These are phyloP conservation scores for Penicillium capsulatum DNA, from an alignment of 2,329 filamentous ascomycete genomes.

Conservation along the genomic window DNA sequence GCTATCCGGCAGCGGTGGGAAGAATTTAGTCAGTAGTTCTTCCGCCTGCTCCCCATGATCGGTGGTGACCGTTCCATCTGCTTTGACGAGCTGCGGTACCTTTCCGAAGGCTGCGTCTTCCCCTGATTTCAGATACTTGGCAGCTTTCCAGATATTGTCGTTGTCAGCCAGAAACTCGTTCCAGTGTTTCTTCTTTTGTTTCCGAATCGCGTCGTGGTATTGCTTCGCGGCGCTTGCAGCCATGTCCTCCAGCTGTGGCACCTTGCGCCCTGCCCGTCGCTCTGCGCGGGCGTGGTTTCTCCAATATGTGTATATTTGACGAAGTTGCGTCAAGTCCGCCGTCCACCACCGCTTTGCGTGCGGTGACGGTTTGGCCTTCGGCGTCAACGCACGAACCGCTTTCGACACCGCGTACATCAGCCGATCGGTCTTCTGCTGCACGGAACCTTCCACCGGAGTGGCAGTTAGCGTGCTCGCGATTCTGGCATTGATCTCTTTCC, in stretches of 20 bases:
- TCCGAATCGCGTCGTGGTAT: conserved; percentile 16
- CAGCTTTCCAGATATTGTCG: conserved; percentile 26
- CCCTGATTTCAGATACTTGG: conserved; percentile 22
- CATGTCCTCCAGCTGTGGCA: too few species aligned
- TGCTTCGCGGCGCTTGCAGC: conserved; percentile 14
- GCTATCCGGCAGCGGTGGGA: conserved; percentile 11
- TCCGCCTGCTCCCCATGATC: too few species aligned
- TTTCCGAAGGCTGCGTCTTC: conserved; percentile 15
- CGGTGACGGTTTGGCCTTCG: conserved; percentile 8
- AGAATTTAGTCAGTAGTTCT: conserved; percentile 15
- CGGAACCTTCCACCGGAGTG: too few species aligned
- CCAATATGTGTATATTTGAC: too few species aligned
- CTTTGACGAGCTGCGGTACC: conserved; percentile 15
- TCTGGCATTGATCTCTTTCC: too few species aligned
- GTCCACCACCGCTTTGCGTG: conserved; percentile 22
- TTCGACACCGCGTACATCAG: too few species aligned
- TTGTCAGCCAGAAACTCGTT: conserved; percentile 23
- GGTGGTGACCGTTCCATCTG: conserved; percentile 10
- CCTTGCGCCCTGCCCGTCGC: too few species aligned
- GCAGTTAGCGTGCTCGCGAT: too few species aligned
- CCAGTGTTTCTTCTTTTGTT: conserved; percentile 27
- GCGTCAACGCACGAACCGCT: conserved; percentile 20
- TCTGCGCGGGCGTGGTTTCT: too few species aligned
- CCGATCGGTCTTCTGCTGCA: too few species aligned
- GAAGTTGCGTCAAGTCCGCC: conserved; percentile 18